These are phyloP conservation scores for Suillus bovinus DNA, from an alignment of 768 basidiomycete genomes.

Conservation along the genomic window DNA sequence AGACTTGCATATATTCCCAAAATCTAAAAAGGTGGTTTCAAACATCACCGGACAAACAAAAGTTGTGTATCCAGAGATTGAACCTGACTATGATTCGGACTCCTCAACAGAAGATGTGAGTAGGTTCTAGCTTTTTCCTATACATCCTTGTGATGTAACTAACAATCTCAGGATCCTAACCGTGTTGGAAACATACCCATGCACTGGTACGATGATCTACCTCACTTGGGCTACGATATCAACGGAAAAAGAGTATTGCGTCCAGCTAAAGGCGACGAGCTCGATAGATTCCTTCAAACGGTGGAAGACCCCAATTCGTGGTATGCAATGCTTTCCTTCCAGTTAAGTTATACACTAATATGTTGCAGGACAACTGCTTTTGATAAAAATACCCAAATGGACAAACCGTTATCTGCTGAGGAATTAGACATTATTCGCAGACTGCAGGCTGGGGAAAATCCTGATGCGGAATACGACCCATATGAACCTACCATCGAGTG, in stretches of 20 bases:
- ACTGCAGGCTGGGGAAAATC: constrained; percentile 88
- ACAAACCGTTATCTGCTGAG: constrained; percentile 83
- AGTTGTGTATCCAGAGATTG: constrained; percentile 84
- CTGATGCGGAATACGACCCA: constrained; percentile 87
- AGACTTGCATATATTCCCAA: constrained; percentile 58
- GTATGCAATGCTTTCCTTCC: constrained; percentile 42
- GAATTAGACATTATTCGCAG: constrained; percentile 95
- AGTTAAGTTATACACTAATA: neutral
- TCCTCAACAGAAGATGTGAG: constrained; percentile 90
- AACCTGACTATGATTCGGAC: constrained; percentile 89
- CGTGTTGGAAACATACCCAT: constrained; percentile 93
- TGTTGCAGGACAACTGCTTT: constrained; percentile 81
- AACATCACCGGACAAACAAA: constrained; percentile 84
- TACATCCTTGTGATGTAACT: constrained; percentile 14
- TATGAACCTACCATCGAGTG: constrained; percentile 94
- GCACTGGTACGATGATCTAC: constrained; percentile 99
- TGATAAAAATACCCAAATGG: constrained; percentile 83
- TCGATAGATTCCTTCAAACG: constrained; percentile 94
- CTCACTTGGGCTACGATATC: constrained; percentile 97
- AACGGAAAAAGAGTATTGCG: constrained; percentile 92
- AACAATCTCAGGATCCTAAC: constrained; percentile 76
- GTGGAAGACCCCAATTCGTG: constrained; percentile 91
- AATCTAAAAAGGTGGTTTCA: constrained; percentile 69
- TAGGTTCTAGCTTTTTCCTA: constrained; percentile 12
- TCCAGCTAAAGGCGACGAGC: constrained; percentile 92